A percentile compares a stretch with the other conserved stretches of the same genome.
Evolutionary conservation across 352 stramenopile species (phyloP).

Genomic region (Phytophthora parvispora): DNA sequence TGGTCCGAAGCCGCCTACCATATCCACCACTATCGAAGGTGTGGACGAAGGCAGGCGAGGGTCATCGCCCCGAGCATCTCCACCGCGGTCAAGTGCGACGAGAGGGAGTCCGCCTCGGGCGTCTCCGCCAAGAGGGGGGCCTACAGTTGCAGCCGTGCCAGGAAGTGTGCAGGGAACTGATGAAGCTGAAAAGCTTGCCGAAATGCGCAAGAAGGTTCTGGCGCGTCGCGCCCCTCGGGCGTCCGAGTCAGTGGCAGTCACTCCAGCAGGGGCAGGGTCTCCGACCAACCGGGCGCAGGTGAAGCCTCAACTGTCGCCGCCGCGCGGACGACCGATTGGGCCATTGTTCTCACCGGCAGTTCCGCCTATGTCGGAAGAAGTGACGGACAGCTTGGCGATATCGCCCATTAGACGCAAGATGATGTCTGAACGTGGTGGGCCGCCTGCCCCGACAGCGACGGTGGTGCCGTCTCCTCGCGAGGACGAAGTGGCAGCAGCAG

Average conservation of each 20-base stretch:
- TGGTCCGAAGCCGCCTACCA: background rate
- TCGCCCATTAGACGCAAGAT: constrained; percentile 63
- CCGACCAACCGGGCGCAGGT: constrained; percentile 6
- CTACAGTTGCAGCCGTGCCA: background rate
- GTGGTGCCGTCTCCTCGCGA: constrained; percentile 49
- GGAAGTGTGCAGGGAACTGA: constrained; percentile 14
- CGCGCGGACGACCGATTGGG: constrained; percentile 1
- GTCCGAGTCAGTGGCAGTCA: constrained; percentile 2
- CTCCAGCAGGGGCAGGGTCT: background rate
- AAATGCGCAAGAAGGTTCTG: constrained; percentile 59
- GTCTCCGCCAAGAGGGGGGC: background rate
- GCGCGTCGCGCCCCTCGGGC: constrained; percentile 24
- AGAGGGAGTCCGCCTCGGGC: background rate
- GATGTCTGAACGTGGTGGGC: constrained; percentile 34
- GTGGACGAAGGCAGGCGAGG: background rate
- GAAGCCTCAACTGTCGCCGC: constrained; percentile 22
- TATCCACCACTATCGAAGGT: constrained; percentile 7
- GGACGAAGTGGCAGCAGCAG: constrained; percentile 48
- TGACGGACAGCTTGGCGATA: constrained; percentile 17
- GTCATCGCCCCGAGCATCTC: background rate
- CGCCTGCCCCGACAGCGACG: constrained; percentile 5
- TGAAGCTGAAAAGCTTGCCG: constrained; percentile 50
- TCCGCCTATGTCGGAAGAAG: background rate
- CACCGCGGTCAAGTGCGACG: background rate
- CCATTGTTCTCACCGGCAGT: constrained; percentile 9